Conservation (phyloP, 1,284 basidiomycete genomes). For the Ceratobasidium papillatum region DNA sequence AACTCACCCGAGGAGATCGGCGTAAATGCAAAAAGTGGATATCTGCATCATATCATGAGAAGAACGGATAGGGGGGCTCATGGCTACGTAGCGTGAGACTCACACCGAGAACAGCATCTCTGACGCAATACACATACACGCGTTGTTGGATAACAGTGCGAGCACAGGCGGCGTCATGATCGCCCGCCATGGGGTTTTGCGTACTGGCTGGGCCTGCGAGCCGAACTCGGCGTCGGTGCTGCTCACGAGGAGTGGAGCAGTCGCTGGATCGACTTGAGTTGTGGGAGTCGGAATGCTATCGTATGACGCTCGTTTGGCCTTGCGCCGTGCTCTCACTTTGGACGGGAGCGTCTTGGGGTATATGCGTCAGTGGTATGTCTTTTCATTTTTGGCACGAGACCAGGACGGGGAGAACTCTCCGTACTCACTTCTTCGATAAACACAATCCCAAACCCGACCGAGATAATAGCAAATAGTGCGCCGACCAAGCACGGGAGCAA, state of each 20-base stretch:
- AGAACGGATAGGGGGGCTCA: neutral
- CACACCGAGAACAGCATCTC: conserved; percentile 33
- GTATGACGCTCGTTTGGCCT: conserved; percentile 2
- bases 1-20: conserved; percentile 23
- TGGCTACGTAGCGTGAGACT: conserved; percentile 1
- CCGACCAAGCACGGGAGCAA: conserved; percentile 42
- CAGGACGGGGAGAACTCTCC: neutral
- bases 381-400: neutral
- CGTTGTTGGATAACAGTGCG: conserved; percentile 15
- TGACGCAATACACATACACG: conserved; percentile 33
- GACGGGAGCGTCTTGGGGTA: conserved; percentile 16
- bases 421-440: conserved; percentile 43
- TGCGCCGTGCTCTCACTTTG: conserved; percentile 19
- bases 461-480: conserved; percentile 24
- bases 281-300: conserved; percentile 17
- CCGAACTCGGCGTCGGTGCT: neutral
- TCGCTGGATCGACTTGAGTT: neutral
- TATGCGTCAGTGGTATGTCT: neutral
- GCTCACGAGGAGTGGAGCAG: neutral
- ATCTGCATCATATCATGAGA: conserved; percentile 4
- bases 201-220: neutral
- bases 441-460: conserved; percentile 34
- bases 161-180: conserved; percentile 18
- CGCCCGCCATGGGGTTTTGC: conserved; percentile 2
- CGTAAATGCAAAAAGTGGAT: conserved; percentile 26